Evolutionary conservation across 768 basidiomycete genomes (phyloP).

Genomic region (Lentinula detonsa): DNA sequence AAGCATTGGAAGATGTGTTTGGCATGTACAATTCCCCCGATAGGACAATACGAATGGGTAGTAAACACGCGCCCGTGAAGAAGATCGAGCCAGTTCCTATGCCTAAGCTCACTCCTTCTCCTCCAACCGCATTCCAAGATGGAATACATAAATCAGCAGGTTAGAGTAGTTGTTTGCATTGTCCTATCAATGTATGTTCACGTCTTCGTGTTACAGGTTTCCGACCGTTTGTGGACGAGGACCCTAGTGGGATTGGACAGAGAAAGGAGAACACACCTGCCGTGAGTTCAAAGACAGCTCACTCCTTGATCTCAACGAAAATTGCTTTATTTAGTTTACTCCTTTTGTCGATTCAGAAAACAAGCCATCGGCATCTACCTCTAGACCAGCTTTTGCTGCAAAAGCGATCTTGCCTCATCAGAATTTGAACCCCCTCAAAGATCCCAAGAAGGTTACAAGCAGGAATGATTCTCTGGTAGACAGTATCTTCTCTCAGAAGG

Average conservation of each 20-base stretch:
- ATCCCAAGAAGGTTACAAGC: conserved; percentile 5
- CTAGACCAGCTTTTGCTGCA: conserved; percentile 40
- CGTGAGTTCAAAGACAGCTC: conserved; percentile 20
- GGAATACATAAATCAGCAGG: conserved; percentile 17
- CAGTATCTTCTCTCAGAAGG: conserved; percentile 47
- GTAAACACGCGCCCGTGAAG: conserved; percentile 67
- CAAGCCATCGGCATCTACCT: conserved; percentile 27
- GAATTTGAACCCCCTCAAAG: conserved; percentile 20
- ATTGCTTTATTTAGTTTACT: conserved; percentile 41
- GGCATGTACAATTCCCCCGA: conserved; percentile 94
- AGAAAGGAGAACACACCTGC: conserved; percentile 42
- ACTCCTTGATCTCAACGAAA: not conserved
- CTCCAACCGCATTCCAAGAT: conserved; percentile 21
- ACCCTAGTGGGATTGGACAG: conserved; percentile 22
- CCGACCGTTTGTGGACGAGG: conserved; percentile 67
- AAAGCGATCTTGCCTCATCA: conserved; percentile 36
- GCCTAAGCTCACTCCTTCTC: conserved; percentile 33
- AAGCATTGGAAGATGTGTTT: conserved; percentile 90
- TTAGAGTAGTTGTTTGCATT: conserved; percentile 18
- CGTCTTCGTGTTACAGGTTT: conserved; percentile 35
- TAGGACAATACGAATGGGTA: conserved; percentile 61
- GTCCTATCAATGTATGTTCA: conserved; percentile 9
- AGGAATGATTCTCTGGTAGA: conserved; percentile 24
- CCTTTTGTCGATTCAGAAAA: conserved; percentile 56
- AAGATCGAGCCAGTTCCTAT: conserved; percentile 49